phyloP scores from a whole-genome alignment of 2,329 filamentous ascomycete species.

The Sporothrix brunneoviolacea region DNA sequence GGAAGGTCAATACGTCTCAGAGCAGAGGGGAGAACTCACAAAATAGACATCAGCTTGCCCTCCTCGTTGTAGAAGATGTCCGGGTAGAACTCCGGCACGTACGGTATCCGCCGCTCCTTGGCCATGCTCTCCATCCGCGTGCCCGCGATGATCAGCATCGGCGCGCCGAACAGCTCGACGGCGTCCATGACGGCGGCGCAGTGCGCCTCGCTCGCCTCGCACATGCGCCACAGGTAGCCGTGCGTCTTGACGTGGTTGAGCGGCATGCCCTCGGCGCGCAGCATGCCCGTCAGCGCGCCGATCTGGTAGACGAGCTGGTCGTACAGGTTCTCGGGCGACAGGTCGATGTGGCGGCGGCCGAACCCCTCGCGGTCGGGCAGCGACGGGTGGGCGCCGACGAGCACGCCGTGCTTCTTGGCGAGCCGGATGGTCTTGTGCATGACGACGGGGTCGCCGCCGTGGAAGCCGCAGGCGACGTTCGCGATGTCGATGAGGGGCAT shows the following conservation, averaged over 20 bases:
- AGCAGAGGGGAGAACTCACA: no score
- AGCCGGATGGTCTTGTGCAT: conserved; percentile 54
- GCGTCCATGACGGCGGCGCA: no score
- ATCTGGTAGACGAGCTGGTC: conserved; percentile 57
- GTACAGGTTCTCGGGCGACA: conserved; percentile 49
- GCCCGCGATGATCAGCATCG: no score
- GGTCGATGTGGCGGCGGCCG: conserved; percentile 54
- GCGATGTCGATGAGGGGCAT: conserved; percentile 55
- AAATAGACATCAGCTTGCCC: no score
- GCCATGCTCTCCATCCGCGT: no score
- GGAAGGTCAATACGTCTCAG: no score
- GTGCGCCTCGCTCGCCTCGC: no score
- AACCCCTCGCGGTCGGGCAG: conserved; percentile 61
- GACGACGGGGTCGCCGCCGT: conserved; percentile 55
- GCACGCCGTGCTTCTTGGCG: conserved; percentile 51
- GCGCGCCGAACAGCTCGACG: no score
- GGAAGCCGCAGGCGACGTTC: conserved; percentile 54
- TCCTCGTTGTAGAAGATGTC: no score
- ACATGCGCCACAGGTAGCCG: conserved; percentile 25
- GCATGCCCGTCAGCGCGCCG: conserved; percentile 53
- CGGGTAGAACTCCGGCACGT: no score
- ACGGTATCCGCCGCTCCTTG: no score
- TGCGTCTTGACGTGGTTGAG: conserved; percentile 59
- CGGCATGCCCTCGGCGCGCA: conserved; percentile 47
- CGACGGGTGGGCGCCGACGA: conserved; percentile 56